A percentile compares a stretch with the other conserved stretches of the same genome.
phyloP scores from a whole-genome alignment of 345 rosid genomes.

The Pugionium dolabratum region DNA sequence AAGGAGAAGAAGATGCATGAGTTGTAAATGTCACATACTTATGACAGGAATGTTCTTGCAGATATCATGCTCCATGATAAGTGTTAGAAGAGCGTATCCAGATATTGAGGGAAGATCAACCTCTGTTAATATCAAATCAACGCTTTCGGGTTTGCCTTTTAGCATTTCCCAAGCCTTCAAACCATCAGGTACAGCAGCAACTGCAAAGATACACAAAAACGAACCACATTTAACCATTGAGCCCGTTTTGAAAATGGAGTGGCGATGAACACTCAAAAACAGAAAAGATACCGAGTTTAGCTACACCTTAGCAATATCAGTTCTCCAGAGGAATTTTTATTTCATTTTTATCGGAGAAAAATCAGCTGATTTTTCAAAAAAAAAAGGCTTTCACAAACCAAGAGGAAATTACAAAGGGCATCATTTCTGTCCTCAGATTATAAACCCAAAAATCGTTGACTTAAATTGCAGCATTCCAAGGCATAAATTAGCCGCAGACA shows the following conservation, averaged over 20 bases:
- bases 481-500: slow-evolving; percentile 2
- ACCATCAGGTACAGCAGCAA: slow-evolving; percentile 82
- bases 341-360: not conserved
- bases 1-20: not conserved
- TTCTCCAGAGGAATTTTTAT: not conserved
- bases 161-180: slow-evolving; percentile 94
- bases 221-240: slow-evolving; percentile 12
- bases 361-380: not conserved
- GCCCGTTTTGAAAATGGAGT: not conserved
- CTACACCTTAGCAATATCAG: not conserved
- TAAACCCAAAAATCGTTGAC: slow-evolving; percentile 13
- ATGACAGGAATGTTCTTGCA: slow-evolving; percentile 95
- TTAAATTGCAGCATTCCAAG: slow-evolving; percentile 1
- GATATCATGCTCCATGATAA: slow-evolving; percentile 83
- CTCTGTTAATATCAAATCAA: slow-evolving; percentile 87
- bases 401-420: not conserved
- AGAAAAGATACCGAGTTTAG: not conserved
- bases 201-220: slow-evolving; percentile 43
- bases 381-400: not conserved
- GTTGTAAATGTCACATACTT: slow-evolving; percentile 51
- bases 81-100: slow-evolving; percentile 81
- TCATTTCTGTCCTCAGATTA: not conserved
- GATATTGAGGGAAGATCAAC: slow-evolving; percentile 87
- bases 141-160: slow-evolving; percentile 56
- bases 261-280: not conserved